Evolutionary conservation across 495 filamentous ascomycete species (phyloP), one percentile per base, ranked within the genome.

Genomic region (Acidiella bohemica): DNA sequence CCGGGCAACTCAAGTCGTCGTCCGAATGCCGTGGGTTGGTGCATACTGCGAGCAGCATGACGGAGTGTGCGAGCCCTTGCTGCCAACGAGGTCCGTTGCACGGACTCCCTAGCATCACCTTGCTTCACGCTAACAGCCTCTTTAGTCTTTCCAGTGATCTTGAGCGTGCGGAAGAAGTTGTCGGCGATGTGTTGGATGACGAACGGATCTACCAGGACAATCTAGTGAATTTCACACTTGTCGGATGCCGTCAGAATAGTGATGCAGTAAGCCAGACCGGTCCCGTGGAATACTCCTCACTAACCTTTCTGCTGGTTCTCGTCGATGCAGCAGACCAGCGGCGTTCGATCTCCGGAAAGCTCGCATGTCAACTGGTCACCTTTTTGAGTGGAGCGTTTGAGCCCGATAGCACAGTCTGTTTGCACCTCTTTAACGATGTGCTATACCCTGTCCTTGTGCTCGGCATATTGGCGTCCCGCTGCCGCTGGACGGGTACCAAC

Each of bases 401-500:
- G 21, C 1, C 29, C 12, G 34, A 47, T 21, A 37, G 40, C 24
- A 44, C 44, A 14, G 46, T 57, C 12, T 57, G 54, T 32, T 26
- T 57, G 9, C 48, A 54, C 29, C 27, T 47, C 11, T 31, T 44
- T 12, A 57, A 57, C 36, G 45, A 52, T 36, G 32, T 54, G 5
- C 28, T 47, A 11, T 53, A 56, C 24, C 49, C 51, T 7, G 38
- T 54, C n/a, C 38, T 57, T 11, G 50, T 51, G 18, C 38, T 54
- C 5, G 47, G 31, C 16, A 44, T 52, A 25, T 27, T 54, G 10
- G 51, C 40, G 2, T 43, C 47, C 11, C 36, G 40, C 9, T 39
- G 39, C 32, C 23, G 35, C n/a, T 57, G 53, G 40, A 46, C 51
- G 0, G 54, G 54, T 6, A 46, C 48, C 4, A 57, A 57, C 35